phyloP scores from a whole-genome alignment of 1,284 basidiomycete species.

The Ustanciosporium gigantosporum region DNA sequence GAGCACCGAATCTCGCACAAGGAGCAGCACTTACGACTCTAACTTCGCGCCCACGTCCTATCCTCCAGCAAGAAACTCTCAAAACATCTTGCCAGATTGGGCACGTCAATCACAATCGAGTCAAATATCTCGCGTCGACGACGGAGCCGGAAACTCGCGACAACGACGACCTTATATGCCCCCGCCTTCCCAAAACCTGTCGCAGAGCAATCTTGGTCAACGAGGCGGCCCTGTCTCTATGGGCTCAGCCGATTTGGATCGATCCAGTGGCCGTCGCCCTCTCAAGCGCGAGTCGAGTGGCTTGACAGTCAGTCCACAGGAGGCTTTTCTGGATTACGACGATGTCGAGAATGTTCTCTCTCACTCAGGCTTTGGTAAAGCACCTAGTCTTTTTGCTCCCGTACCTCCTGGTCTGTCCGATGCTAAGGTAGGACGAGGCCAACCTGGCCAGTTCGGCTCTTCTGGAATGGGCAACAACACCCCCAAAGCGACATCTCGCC shows the following conservation, averaged over 20 bases:
- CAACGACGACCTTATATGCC: conserved; percentile 22
- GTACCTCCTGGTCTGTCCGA: conserved; percentile 36
- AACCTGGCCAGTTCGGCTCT: conserved; percentile 1
- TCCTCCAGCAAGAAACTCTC: conserved; percentile 30
- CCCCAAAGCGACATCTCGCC: conserved; percentile 16
- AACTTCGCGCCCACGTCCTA: conserved; percentile 24
- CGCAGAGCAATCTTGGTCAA: conserved; percentile 25
- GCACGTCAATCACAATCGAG: conserved; percentile 29
- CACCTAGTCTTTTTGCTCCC: conserved; percentile 37
- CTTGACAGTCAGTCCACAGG: conserved; percentile 52
- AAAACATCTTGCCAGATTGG: conserved; percentile 32
- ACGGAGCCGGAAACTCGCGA: not conserved
- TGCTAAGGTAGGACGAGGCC: conserved; percentile 6
- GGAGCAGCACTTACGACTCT: conserved; percentile 38
- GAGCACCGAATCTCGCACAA: conserved; percentile 18
- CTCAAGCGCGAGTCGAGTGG: conserved; percentile 45
- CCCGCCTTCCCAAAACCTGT: conserved; percentile 15
- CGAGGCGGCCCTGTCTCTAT: conserved; percentile 32
- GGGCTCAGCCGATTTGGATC: conserved; percentile 14
- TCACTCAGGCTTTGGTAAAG: conserved; percentile 34
- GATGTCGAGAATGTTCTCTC: conserved; percentile 35
- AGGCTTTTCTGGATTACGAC: conserved; percentile 49
- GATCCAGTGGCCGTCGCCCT: conserved; percentile 12
- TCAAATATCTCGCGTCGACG: too few species aligned
- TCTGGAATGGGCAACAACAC: conserved; percentile 8